Conservation (phyloP, 2,329 filamentous ascomycete genomes). For the Didymella lethalis region DNA sequence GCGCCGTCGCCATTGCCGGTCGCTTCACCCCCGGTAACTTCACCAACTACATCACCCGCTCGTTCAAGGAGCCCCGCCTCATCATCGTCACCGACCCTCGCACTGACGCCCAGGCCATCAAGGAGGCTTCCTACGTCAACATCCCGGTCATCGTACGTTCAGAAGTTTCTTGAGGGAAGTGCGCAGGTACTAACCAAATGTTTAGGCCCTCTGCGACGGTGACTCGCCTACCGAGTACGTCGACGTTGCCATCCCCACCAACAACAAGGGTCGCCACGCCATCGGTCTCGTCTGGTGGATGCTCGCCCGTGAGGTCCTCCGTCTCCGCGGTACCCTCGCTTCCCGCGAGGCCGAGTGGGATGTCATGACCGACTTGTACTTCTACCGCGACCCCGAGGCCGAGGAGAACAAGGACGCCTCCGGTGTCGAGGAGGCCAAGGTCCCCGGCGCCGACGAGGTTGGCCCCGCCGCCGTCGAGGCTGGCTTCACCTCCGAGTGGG, state of each 20-base stretch:
- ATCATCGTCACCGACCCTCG: slow-evolving; percentile 99
- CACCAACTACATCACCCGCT: slow-evolving; percentile 99
- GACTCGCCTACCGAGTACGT: slow-evolving; percentile 99
- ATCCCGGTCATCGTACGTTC: slow-evolving; percentile 83
- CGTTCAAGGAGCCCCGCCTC: slow-evolving; percentile 99
- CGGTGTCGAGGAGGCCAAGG: slow-evolving; percentile 84
- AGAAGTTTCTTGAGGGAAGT: neutral
- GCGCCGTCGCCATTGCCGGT: slow-evolving; percentile 96
- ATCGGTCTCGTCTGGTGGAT: slow-evolving; percentile 99
- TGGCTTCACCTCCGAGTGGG: slow-evolving; percentile 86
- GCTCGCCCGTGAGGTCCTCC: slow-evolving; percentile 98
- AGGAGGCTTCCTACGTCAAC: slow-evolving; percentile 99
- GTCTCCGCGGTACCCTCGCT: slow-evolving; percentile 95
- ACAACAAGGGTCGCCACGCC: slow-evolving; percentile 99
- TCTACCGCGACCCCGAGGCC: slow-evolving; percentile 99
- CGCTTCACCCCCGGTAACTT: slow-evolving; percentile 99
- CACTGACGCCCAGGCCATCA: slow-evolving; percentile 99
- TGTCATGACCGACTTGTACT: slow-evolving; percentile 99
- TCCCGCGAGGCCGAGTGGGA: slow-evolving; percentile 98
- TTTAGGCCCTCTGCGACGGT: slow-evolving; percentile 87
- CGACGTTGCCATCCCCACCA: slow-evolving; percentile 99
- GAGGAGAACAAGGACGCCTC: slow-evolving; percentile 97
- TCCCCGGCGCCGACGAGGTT: slow-evolving; percentile 83
- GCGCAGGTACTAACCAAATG: neutral
- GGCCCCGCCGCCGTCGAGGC: slow-evolving; percentile 79